These are phyloP conservation scores for Trametes gibbosa DNA, from an alignment of 768 basidiomycete genomes.

Conservation along the genomic window DNA sequence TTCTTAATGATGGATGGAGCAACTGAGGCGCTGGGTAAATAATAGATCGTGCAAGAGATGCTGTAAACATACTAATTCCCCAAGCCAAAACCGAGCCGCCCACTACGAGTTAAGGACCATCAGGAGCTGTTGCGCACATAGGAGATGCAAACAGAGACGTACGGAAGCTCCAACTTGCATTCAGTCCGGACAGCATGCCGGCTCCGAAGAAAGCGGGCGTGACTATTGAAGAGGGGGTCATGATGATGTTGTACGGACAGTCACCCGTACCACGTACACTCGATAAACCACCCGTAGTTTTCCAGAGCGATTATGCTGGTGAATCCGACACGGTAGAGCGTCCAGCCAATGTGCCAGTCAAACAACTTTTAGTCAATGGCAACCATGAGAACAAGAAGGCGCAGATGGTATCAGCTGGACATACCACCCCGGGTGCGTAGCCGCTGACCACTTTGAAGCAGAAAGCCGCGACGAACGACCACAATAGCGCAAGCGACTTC, in stretches of 20 bases:
- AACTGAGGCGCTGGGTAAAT: constrained; percentile 23
- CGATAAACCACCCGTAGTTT: constrained; percentile 57
- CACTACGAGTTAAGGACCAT: neutral
- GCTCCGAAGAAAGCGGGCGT: constrained; percentile 60
- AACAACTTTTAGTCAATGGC: constrained; percentile 35
- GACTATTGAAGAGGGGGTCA: constrained; percentile 27
- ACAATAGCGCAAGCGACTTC: constrained; percentile 51
- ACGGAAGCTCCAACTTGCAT: constrained; percentile 59
- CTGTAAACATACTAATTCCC: constrained; percentile 41
- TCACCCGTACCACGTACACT: constrained; percentile 36
- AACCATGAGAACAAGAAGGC: neutral
- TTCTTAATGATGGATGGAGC: constrained; percentile 53
- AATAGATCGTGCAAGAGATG: neutral
- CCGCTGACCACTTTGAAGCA: constrained; percentile 51
- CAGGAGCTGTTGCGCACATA: neutral
- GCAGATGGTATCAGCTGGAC: constrained; percentile 14
- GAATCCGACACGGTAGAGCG: constrained; percentile 55
- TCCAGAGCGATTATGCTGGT: constrained; percentile 56
- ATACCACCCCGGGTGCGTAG: constrained; percentile 56
- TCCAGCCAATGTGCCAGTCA: constrained; percentile 67
- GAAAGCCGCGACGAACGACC: constrained; percentile 47
- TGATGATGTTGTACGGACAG: neutral
- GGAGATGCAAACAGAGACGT: constrained; percentile 20
- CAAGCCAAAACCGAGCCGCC: constrained; percentile 53
- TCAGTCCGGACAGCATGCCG: constrained; percentile 56